Evolutionary conservation across 805 yeast species (phyloP).

Genomic region (Saccharomycopsis malanga): DNA sequence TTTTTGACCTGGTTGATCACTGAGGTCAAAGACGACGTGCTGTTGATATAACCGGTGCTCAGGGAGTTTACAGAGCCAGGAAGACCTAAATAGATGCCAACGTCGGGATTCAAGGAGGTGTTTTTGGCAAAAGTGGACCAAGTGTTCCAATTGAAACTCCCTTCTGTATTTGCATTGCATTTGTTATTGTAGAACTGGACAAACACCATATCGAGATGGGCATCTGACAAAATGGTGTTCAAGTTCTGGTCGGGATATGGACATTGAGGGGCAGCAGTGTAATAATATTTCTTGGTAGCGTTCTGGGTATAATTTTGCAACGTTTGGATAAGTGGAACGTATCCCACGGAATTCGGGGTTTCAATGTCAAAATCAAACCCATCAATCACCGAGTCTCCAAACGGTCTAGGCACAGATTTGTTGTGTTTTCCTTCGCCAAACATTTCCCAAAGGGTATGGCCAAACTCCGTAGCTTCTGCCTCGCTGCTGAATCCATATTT

Average conservation of each 20-base stretch:
- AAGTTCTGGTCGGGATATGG: slow-evolving; percentile 72
- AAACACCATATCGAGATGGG: slow-evolving; percentile 71
- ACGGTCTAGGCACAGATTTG: slow-evolving; percentile 29
- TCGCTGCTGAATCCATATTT: slow-evolving; percentile 46
- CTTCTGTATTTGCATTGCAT: slow-evolving; percentile 43
- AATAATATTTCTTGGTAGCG: slow-evolving; percentile 54
- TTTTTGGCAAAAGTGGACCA: slow-evolving; percentile 60
- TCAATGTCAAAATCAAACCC: slow-evolving; percentile 95
- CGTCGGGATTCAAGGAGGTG: slow-evolving; percentile 57
- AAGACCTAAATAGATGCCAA: slow-evolving; percentile 66
- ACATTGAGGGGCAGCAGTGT: slow-evolving; percentile 93
- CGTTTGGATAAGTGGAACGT: slow-evolving; percentile 45
- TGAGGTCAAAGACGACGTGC: slow-evolving; percentile 23
- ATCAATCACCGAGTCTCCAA: slow-evolving; percentile 53
- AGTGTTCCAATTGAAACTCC: slow-evolving; percentile 69
- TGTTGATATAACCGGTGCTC: slow-evolving; percentile 46
- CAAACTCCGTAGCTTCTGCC: slow-evolving; percentile 46
- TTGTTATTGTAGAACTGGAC: slow-evolving; percentile 87
- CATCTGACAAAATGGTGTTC: slow-evolving; percentile 49
- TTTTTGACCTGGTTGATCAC: slow-evolving; percentile 7
- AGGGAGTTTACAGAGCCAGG: slow-evolving; percentile 64
- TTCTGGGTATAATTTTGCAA: slow-evolving; percentile 25
- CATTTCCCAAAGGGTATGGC: slow-evolving; percentile 43
- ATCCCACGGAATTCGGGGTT: slow-evolving; percentile 51
- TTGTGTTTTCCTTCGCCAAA: slow-evolving; percentile 34